Conservation (phyloP, 371 early-diverging fungal genomes). For the Mortierella sp. region DNA sequence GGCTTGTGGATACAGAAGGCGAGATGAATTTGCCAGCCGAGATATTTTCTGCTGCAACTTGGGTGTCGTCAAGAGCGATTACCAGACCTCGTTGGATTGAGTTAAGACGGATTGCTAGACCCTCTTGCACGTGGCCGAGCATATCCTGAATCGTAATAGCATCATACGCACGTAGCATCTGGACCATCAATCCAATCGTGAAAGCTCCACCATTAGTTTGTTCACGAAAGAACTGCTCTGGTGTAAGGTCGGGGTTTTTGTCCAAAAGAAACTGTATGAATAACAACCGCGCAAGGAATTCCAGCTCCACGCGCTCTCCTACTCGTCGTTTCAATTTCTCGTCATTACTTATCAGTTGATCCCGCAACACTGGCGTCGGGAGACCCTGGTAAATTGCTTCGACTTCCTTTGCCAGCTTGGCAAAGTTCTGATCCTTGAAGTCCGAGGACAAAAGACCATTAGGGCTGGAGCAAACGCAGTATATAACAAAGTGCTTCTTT, state of each 20-base stretch:
- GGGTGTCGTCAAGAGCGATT: constrained; percentile 50
- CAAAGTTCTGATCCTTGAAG: not conserved
- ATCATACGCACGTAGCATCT: constrained; percentile 14
- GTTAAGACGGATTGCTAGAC: not conserved
- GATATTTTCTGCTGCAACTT: too few species aligned
- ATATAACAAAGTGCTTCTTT: constrained; percentile 39
- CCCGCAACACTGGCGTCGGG: not conserved
- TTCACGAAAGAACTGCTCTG: constrained; percentile 42
- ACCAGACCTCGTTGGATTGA: constrained; percentile 20
- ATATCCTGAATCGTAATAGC: constrained; percentile 10
- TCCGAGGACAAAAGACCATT: not conserved
- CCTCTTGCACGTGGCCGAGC: constrained; percentile 9
- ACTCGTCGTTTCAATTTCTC: not conserved
- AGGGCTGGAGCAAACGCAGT: constrained; percentile 26
- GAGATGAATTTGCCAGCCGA: too few species aligned
- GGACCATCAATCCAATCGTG: constrained; percentile 20
- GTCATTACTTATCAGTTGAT: not conserved
- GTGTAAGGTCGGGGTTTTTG: constrained; percentile 17
- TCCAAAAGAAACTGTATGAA: constrained; percentile 31
- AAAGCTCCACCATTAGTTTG: constrained; percentile 33
- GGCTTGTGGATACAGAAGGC: too few species aligned
- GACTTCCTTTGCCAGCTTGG: constrained; percentile 18
- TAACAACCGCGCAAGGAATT: constrained; percentile 25
- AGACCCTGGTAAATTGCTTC: not conserved
- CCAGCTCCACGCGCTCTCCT: constrained; percentile 14